These are phyloP conservation scores for Brassica incana DNA, from an alignment of 345 rosid genomes.

Conservation along the genomic window DNA sequence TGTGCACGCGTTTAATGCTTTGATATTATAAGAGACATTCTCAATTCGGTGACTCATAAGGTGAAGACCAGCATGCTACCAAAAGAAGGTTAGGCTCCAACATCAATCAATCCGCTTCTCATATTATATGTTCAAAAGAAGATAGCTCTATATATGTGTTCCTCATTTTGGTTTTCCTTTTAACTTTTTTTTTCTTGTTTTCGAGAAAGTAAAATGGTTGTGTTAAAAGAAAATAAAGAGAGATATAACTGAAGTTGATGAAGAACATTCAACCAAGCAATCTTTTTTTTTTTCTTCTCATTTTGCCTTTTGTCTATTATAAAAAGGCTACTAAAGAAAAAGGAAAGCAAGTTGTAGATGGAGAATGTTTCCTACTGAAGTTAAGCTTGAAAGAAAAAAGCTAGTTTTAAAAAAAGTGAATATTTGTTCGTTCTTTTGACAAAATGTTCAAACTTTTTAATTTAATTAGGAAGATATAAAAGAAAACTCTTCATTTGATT, in stretches of 20 bases:
- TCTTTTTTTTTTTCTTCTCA: not conserved
- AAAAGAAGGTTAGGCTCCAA: not conserved
- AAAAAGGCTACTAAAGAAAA: conserved; percentile 21
- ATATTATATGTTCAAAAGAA: not conserved
- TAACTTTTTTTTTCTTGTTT: not conserved
- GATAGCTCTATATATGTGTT: not conserved
- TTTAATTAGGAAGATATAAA: conserved; percentile 8
- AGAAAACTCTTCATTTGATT: conserved; percentile 22
- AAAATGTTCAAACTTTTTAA: conserved; percentile 33
- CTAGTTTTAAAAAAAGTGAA: conserved; percentile 1
- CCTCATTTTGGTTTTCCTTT: conserved; percentile 11
- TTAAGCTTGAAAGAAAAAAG: conserved; percentile 21
- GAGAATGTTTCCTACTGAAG: conserved; percentile 42
- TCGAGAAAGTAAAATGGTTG: conserved; percentile 10
- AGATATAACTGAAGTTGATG: conserved; percentile 33
- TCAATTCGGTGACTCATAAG: not conserved
- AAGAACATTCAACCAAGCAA: conserved; percentile 31
- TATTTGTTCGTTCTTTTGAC: conserved; percentile 30
- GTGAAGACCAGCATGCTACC: not conserved
- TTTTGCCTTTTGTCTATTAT: conserved; percentile 24
- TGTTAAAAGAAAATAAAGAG: conserved; percentile 26
- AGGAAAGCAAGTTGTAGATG: conserved; percentile 33
- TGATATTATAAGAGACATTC: not conserved
- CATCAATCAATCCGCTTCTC: not conserved
- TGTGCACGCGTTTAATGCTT: no score